Conservation (phyloP, 2,329 filamentous ascomycete species). For the Colletotrichum noveboracense region DNA sequence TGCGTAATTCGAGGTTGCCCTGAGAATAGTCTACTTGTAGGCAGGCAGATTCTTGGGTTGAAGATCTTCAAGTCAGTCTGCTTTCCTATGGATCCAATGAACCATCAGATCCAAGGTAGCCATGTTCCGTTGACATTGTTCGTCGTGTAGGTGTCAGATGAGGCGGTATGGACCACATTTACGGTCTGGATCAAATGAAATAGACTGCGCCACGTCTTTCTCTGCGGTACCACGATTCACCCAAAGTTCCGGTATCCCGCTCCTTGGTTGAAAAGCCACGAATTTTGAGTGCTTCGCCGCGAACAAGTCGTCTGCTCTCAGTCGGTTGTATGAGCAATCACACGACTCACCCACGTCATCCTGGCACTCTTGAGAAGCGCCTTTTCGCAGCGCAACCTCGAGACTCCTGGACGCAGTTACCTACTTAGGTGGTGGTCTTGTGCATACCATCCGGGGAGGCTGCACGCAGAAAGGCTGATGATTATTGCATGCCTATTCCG, state of each 20-base stretch:
- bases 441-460: not conserved
- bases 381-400: not conserved
- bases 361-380: not conserved
- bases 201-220: not conserved
- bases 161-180: accelerated
- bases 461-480: not conserved
- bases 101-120: not conserved
- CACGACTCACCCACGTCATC: not conserved
- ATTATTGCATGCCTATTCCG: not conserved
- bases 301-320: not conserved
- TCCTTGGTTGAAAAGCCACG: not conserved
- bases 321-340: no score
- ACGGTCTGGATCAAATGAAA: not conserved
- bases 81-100: not conserved
- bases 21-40: not conserved
- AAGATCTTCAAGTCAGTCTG: not conserved
- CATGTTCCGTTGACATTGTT: not conserved
- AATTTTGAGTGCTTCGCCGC: not conserved
- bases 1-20: not conserved
- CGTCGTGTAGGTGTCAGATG: not conserved
- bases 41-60: not conserved
- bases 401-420: not conserved
- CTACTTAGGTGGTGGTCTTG: not conserved
- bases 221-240: not conserved
- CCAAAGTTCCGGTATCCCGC: not conserved